Evolutionary conservation across 2,329 filamentous ascomycete species (phyloP), one percentile per base, ranked within the genome.

Genomic region (Exophiala alcalophila): DNA sequence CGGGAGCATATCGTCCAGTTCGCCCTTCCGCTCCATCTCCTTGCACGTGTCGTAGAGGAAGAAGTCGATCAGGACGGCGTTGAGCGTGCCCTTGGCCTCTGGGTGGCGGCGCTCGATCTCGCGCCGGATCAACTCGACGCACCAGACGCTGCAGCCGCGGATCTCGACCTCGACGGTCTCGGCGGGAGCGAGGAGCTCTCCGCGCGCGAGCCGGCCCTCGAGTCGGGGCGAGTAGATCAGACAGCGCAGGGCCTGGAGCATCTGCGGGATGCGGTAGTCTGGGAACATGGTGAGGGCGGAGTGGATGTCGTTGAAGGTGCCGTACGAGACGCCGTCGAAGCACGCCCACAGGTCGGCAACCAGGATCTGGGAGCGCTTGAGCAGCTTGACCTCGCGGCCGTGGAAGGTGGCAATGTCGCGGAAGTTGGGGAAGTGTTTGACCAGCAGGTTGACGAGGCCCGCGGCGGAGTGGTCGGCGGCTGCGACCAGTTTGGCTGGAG

Each of bases 341-440:
- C 89, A 94, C 4, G 92, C 94, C 94, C 94, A 98, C 1, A 97
- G 63, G 63, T 98, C 92, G 15, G 94, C 94, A 2, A 94, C 90
- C 14, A 97, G 77, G 47, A 98, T 98, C 65, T 98, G 92, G 2
- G 92, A 90, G 8, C 94, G 81, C 68, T 98, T 98, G 61, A 95
- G 80, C 50, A 98, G 77, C 10, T 88, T 83, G 2, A 98, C 81
- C 43, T 74, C 76, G 30, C 82, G 81, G 7, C 81, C 81, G 39
- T 91, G 81, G 60, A 89, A 95, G 3, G 61, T 65, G 43, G 81
- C 78, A 60, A 90, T 84, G 59, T 98, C 92, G 15, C 83, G 76
- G 68, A 98, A 96, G 30, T 46, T 49, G 16, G 77, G 64, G 60
- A 98, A 96, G 59, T 89, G 79, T 30, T 81, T 74, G 3, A 86